These are phyloP conservation scores for Chamaecrista fasciculata DNA, from an alignment of 306 rosid genomes.

Conservation along the genomic window DNA sequence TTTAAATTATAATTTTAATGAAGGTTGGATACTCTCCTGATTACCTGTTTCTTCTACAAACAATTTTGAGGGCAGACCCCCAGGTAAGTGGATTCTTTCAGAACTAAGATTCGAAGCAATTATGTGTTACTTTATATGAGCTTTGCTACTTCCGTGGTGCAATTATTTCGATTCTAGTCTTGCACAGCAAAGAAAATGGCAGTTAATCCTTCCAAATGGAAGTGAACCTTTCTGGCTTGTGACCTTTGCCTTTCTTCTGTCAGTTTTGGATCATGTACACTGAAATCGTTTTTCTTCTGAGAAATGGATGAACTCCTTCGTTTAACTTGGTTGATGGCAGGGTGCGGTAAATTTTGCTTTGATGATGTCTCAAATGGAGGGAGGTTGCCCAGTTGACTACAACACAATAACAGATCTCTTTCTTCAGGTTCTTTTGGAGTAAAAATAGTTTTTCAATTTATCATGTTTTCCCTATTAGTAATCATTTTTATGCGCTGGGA, in stretches of 20 bases:
- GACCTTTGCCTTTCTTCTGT: conserved; percentile 22
- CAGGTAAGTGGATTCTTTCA: conserved; percentile 54
- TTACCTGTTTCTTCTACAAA: conserved; percentile 86
- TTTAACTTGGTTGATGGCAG: conserved; percentile 41
- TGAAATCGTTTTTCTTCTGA: neutral
- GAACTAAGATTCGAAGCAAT: conserved; percentile 6
- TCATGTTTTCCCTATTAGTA: neutral
- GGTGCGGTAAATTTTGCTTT: conserved; percentile 97
- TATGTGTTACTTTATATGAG: neutral
- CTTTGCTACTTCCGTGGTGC: conserved; percentile 15
- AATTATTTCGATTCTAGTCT: conserved; percentile 13
- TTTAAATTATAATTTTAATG: conserved; percentile 22
- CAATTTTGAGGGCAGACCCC: conserved; percentile 84
- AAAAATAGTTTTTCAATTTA: neutral
- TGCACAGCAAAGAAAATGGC: neutral
- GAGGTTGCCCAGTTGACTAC: conserved; percentile 95
- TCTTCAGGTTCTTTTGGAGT: conserved; percentile 73
- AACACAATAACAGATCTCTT: conserved; percentile 93
- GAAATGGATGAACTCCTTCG: neutral
- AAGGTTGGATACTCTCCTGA: conserved; percentile 95
- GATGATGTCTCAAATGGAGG: conserved; percentile 99
- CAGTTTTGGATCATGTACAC: neutral
- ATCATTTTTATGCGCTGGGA: neutral
- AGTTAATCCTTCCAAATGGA: conserved; percentile 20
- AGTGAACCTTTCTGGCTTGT: conserved; percentile 19